phyloP scores from a whole-genome alignment of 2,329 filamentous ascomycete species.

The Sclerotinia spermophila region DNA sequence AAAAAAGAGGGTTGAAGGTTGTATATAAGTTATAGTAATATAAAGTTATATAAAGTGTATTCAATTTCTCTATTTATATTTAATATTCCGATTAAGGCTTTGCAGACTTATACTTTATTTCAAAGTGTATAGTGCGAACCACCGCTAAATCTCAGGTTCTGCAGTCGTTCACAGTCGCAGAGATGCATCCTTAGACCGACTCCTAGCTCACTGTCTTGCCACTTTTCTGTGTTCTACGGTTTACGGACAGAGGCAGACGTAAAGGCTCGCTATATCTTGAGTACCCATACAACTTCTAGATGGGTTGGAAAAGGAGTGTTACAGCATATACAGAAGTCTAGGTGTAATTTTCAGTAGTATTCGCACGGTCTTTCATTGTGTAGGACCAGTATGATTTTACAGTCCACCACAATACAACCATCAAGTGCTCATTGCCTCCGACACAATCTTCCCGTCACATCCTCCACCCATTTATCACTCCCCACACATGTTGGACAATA shows the following conservation, averaged over 20 bases:
- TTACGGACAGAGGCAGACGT: not conserved
- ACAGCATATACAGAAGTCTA: not conserved
- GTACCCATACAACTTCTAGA: not conserved
- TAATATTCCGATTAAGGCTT: too few relatives aligned
- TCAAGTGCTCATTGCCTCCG: not conserved
- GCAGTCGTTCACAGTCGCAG: not conserved
- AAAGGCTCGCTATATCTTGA: not conserved
- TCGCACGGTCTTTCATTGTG: not conserved
- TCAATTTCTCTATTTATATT: too few relatives aligned
- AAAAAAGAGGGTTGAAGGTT: too few relatives aligned
- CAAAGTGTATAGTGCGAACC: too few relatives aligned
- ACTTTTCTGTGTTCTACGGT: not conserved
- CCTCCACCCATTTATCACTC: slow-evolving; percentile 34
- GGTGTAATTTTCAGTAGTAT: not conserved
- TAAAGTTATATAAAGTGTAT: too few relatives aligned
- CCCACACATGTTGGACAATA: slow-evolving; percentile 43
- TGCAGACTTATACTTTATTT: too few relatives aligned
- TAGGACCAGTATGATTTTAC: too few relatives aligned
- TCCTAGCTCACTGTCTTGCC: not conserved
- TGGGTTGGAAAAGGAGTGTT: not conserved
- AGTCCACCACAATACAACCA: not conserved
- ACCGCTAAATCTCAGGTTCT: not conserved
- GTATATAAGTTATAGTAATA: too few relatives aligned
- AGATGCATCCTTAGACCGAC: too few relatives aligned
- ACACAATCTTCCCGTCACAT: slow-evolving; percentile 18